Evolutionary conservation across 768 basidiomycete genomes (phyloP), one percentile per base, ranked within the genome.

Genomic region (Rhodotorula paludigena): DNA sequence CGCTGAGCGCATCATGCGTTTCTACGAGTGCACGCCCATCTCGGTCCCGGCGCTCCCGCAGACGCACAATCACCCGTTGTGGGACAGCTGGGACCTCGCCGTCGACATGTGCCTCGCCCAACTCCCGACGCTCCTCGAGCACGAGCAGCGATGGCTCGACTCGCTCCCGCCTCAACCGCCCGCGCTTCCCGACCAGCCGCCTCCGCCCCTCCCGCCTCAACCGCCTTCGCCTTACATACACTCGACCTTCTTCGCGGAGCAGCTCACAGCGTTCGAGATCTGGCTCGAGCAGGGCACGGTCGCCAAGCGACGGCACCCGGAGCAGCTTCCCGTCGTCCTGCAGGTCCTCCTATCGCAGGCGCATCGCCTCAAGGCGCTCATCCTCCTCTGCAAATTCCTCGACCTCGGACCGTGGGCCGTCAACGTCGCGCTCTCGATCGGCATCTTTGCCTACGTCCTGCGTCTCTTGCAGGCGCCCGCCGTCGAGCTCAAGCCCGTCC

Each of bases 391-490:
- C 41, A 90, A 93, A 80, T 99, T 98, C 73, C 92, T 98, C 74
- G 96, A 99, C 77, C 85, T 99, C 12, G 96, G 96, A 0, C 93
- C 96, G 20, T 98, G 96, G 94, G 96, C 96, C 0, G 96, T 98
- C 55, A 89, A 96, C 73, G 85, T 97, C 21, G 92, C 94, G 20
- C 83, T 99, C 42, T 88, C 89, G 11, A 97, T 99, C 74, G 96
- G 96, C 20, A 97, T 98, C 76, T 98, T 97, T 81, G 94, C 96
- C 7, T 99, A 98, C 77, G 97, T 98, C 57, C 90, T 91, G 63
- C 93, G 96, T 75, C 84, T 99, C 10, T 84, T 99, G 12, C 92
- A 96, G 78, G 92, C 94, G 0, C 91, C 92, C 1, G 90, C 92
- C 2, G 87, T 87, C 72, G 94, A 98, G 74, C 84, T 98, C n/a